Base-by-base conservation (phyloP, 1,284 basidiomycete species). In the Ceratobasidium sp. region DNA sequence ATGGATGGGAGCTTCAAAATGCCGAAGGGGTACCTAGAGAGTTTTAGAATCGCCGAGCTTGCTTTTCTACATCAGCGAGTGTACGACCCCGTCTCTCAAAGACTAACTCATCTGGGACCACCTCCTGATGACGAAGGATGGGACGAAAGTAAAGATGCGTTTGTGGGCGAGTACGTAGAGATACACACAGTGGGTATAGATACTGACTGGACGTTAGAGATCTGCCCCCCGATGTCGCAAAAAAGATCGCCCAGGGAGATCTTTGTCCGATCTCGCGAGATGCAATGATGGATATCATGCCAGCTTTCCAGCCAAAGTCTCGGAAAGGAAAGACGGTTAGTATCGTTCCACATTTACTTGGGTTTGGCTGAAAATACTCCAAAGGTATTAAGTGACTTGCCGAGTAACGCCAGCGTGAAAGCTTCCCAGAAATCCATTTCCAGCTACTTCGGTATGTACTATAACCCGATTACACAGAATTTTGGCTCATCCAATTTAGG, bases 61-160 rank as follows among this genome's bases (percentile, higher is more conserved):
- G 96, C 95, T 30, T 99, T 99, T 77, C 80, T 94, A 54, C 89
- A 98, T 77, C 97, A 99, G 77, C 83, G 95, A 56, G 95, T 99
- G 49, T 99, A 90, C 76, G 90, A 93, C 77, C 94, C 96, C 0
- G 74, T 79, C 16, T 72, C 80, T 36, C 82, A 87, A 75, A 79
- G 77, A 57, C 80, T 97, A 13, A 87, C 93, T 0, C 84, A 90
- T 74, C 79, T 97, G 58, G 85, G 82, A 29, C 83, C 86, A 1
- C 77, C 85, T 9, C 80, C 84, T 5, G 79, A 81, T 1, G 76
- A 74, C 2, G 76, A 75, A 6, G 80, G 77, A 30, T 86, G 86
- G 82, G 82, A 84, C 70, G 81, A 83, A 25, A 83, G 84, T 69
- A 83, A 84, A 46, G 86, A 92, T 73, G 82, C 82, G 56, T 92